phyloP scores from a whole-genome alignment of 2,329 filamentous ascomycete species.

The Trichoderma oligosporum region DNA sequence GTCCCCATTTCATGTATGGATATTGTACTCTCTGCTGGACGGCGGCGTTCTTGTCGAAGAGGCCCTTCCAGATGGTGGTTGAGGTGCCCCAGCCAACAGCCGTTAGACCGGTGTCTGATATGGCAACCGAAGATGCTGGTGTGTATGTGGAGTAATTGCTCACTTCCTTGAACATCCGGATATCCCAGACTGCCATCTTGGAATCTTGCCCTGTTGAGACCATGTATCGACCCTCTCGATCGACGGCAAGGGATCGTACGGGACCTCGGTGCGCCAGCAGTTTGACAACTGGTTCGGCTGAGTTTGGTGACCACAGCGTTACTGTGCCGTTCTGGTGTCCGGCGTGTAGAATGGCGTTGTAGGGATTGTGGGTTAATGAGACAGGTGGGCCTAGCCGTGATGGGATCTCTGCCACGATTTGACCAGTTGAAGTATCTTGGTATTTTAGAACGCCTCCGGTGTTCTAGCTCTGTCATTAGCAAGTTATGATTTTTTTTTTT shows the following conservation, averaged over 20 bases:
- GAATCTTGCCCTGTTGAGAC: conserved; percentile 85
- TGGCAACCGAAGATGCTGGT: conserved; percentile 77
- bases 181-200: conserved; percentile 94
- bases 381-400: conserved; percentile 82
- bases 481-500: neutral
- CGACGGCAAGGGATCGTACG: conserved; percentile 78
- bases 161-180: conserved; percentile 89
- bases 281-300: conserved; percentile 80
- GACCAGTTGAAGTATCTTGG: conserved; percentile 90
- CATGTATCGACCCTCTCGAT: conserved; percentile 92
- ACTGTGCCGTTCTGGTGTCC: conserved; percentile 95
- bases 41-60: conserved; percentile 69
- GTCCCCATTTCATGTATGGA: conserved; percentile 92
- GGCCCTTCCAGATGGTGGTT: conserved; percentile 83
- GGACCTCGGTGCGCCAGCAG: conserved; percentile 85
- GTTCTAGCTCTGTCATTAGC: conserved; percentile 44
- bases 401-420: conserved; percentile 78
- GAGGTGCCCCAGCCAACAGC: conserved; percentile 90
- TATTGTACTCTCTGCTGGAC: conserved; percentile 77
- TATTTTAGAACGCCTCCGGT: conserved; percentile 85
- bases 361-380: conserved; percentile 80
- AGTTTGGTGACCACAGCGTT: conserved; percentile 93
- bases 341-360: conserved; percentile 86
- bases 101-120: conserved; percentile 83
- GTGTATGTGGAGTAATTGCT: conserved; percentile 81